A percentile compares a stretch with the other conserved stretches of the same genome.
These are phyloP conservation scores for Lonicera japonica DNA, from an alignment of 129 eudicot genomes.

Conservation along the genomic window DNA sequence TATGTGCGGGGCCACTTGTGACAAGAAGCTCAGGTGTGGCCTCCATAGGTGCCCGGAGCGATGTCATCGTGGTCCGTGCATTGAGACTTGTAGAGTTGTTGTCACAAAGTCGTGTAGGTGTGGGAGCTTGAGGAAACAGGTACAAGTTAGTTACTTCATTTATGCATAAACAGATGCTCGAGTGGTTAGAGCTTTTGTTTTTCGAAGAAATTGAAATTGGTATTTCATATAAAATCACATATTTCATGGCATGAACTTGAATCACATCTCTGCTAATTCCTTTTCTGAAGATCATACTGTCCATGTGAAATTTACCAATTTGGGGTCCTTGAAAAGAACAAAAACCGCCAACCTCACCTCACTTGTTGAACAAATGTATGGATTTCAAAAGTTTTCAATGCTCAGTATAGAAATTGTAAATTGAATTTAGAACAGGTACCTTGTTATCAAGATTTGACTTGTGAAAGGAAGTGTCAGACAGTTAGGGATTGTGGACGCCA, in stretches of 20 bases:
- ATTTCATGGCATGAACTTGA: too few relatives aligned
- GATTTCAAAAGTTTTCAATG: neutral
- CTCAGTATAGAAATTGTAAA: conserved; percentile 1
- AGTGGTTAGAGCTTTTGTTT: neutral
- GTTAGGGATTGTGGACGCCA: conserved; percentile 95
- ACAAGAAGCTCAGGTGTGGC: conserved; percentile 76
- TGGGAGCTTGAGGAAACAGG: conserved; percentile 97
- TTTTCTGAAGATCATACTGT: neutral
- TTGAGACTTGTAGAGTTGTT: conserved; percentile 72
- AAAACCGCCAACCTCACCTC: too few relatives aligned
- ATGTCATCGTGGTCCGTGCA: conserved; percentile 78
- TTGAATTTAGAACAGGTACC: conserved; percentile 82
- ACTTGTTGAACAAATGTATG: too few relatives aligned
- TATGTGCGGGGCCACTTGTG: conserved; percentile 87
- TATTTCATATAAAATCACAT: too few relatives aligned
- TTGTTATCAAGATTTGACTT: conserved; percentile 91
- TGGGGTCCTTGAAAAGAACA: too few relatives aligned
- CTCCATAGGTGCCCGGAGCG: conserved; percentile 83
- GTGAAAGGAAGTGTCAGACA: conserved; percentile 87
- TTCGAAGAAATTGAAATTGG: neutral
- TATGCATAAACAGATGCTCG: neutral
- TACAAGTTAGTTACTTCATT: conserved; percentile 5
- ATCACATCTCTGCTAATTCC: neutral
- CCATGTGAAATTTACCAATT: too few relatives aligned
- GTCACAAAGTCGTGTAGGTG: conserved; percentile 78